phyloP scores from a whole-genome alignment of 2,329 filamentous ascomycete genomes.

The Fusarium sp. region DNA sequence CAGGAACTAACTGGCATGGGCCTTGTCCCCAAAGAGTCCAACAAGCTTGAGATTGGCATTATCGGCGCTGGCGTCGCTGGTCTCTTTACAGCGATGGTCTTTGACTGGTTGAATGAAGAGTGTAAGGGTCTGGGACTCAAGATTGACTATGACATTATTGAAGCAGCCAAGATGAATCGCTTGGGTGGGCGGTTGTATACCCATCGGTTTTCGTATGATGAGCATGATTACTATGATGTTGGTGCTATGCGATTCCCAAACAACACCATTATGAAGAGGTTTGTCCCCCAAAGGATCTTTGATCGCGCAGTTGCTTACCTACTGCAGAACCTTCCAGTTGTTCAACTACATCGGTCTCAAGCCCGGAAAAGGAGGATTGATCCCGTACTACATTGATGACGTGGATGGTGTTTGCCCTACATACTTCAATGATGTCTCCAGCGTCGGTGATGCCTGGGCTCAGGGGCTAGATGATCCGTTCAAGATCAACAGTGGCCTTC shows the following conservation, averaged over 20 bases:
- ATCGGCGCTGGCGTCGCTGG: conserved; percentile 20
- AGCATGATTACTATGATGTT: conserved; percentile 48
- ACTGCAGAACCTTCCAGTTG: conserved; percentile 26
- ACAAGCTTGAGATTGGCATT: not conserved
- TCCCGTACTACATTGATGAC: conserved; percentile 34
- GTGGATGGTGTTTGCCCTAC: conserved; percentile 2
- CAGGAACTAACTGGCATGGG: not conserved
- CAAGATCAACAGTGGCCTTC: conserved; percentile 20
- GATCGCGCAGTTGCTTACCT: not conserved
- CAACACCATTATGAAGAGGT: conserved; percentile 43
- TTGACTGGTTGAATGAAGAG: conserved; percentile 24
- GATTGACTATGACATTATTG: conserved; percentile 53
- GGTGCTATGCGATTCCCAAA: conserved; percentile 56
- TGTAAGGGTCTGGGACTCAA: conserved; percentile 20
- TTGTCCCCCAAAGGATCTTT: not conserved
- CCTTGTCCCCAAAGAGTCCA: not conserved
- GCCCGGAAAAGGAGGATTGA: conserved; percentile 10
- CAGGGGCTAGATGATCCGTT: conserved; percentile 1
- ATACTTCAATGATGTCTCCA: conserved; percentile 25
- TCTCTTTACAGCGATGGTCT: conserved; percentile 7
- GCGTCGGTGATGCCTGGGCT: conserved; percentile 5
- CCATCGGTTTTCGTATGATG: conserved; percentile 42
- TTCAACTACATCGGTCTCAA: conserved; percentile 32
- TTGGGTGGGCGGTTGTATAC: conserved; percentile 53
- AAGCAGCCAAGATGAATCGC: conserved; percentile 44